phyloP scores from a whole-genome alignment of 1,284 basidiomycete species.

The Ceratobasidium sp. region DNA sequence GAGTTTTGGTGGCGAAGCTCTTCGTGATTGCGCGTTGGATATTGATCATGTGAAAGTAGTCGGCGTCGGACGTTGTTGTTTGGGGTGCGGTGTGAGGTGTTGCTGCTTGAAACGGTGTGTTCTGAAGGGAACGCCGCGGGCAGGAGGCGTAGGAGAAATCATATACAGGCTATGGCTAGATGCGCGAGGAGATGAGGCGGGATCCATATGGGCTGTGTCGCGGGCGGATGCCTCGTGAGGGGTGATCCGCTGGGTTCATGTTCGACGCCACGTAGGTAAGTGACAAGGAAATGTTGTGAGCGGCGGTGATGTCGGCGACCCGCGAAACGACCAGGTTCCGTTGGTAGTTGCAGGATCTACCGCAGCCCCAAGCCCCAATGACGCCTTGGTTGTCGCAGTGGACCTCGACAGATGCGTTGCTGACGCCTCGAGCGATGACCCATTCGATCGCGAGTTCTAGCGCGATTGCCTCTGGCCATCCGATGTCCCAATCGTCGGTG shows the following conservation, averaged over 20 bases:
- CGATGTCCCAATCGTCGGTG: constrained; percentile 54
- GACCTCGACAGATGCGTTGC: constrained; percentile 49
- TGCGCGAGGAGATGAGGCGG: too few species aligned
- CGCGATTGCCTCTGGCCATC: constrained; percentile 59
- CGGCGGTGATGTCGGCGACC: constrained; percentile 51
- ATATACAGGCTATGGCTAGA: too few species aligned
- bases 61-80: background rate
- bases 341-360: constrained; percentile 50
- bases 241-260: constrained; percentile 48
- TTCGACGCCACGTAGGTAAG: constrained; percentile 23
- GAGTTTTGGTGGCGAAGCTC: too few species aligned
- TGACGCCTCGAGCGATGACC: constrained; percentile 16
- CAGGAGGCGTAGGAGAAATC: too few species aligned
- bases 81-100: too few species aligned
- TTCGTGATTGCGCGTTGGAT: too few species aligned
- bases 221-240: constrained; percentile 45
- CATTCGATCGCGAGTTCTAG: constrained; percentile 53
- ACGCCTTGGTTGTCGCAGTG: constrained; percentile 55
- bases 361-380: constrained; percentile 52
- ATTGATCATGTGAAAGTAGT: too few species aligned
- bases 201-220: too few species aligned
- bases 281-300: constrained; percentile 51
- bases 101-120: too few species aligned
- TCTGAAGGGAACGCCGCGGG: too few species aligned
- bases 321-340: constrained; percentile 52